These are phyloP conservation scores for Irpex lacteus DNA, from an alignment of 1,284 basidiomycete genomes.

Conservation along the genomic window DNA sequence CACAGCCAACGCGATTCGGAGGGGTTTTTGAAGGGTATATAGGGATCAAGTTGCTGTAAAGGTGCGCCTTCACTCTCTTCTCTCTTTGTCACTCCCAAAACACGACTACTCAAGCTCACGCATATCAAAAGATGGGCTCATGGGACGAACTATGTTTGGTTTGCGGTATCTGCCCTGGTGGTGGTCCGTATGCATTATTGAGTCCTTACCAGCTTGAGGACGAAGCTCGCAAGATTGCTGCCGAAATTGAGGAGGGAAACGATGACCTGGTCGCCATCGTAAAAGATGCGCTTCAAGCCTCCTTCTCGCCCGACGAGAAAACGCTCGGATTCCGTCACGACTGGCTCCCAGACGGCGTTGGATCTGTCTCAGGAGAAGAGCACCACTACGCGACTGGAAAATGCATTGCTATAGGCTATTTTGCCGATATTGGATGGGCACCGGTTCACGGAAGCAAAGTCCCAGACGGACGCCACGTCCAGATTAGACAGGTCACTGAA, in stretches of 20 bases:
- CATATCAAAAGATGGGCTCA: constrained; percentile 8
- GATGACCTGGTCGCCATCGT: constrained; percentile 1
- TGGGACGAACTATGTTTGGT: constrained; percentile 12
- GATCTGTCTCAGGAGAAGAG: background rate
- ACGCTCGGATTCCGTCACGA: background rate
- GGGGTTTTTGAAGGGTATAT: background rate
- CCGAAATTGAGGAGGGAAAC: constrained; percentile 2
- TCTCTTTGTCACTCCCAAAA: background rate
- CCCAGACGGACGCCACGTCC: background rate
- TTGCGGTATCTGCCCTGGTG: constrained; percentile 2
- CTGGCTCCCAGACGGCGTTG: constrained; percentile 11
- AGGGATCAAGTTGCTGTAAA: too few relatives aligned
- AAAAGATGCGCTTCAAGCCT: constrained; percentile 1
- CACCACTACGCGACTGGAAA: background rate
- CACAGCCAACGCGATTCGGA: background rate
- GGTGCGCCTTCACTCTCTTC: background rate
- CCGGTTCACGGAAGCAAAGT: background rate
- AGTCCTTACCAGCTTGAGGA: background rate
- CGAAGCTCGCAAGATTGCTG: background rate
- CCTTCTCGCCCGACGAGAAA: background rate
- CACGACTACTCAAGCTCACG: background rate
- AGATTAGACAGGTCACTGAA: constrained; percentile 6
- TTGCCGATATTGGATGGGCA: background rate
- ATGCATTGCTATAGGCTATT: constrained; percentile 9
- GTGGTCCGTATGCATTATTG: constrained; percentile 1